These are phyloP conservation scores for Pseudohyphozyma bogoriensis DNA, from an alignment of 768 basidiomycete genomes.

Conservation along the genomic window DNA sequence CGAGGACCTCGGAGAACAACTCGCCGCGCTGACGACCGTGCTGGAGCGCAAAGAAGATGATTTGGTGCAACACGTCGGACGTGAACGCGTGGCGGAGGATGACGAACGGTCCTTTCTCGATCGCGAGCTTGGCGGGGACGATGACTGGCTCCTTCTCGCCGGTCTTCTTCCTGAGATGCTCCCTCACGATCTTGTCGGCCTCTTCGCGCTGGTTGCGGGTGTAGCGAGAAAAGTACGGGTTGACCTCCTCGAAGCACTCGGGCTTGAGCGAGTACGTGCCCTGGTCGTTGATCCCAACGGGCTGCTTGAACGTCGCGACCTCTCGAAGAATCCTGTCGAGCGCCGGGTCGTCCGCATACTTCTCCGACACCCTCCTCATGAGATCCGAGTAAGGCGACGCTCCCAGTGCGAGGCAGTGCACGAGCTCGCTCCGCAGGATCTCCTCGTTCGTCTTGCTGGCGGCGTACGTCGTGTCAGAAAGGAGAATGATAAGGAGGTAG, in stretches of 20 bases:
- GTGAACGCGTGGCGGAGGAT: constrained; percentile 56
- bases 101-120: constrained; percentile 59
- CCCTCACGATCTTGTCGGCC: constrained; percentile 65
- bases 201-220: constrained; percentile 86
- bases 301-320: constrained; percentile 71
- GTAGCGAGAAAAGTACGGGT: constrained; percentile 94
- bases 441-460: constrained; percentile 54
- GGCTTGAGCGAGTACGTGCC: constrained; percentile 85
- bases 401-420: constrained; percentile 81
- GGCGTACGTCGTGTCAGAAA: constrained; percentile 70
- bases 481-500: constrained; percentile 72
- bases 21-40: constrained; percentile 39
- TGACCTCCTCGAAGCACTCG: constrained; percentile 71
- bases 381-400: constrained; percentile 84
- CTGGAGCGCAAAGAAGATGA: constrained; percentile 71
- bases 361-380: constrained; percentile 78
- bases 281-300: constrained; percentile 56
- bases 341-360: constrained; percentile 68
- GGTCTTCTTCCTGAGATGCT: constrained; percentile 55
- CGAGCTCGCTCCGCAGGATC: constrained; percentile 69
- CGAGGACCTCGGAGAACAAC: constrained; percentile 55
- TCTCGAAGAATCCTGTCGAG: constrained; percentile 69
- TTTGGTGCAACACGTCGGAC: constrained; percentile 60
- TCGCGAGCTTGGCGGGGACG: constrained; percentile 59
- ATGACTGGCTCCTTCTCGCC: constrained; percentile 55